Conservation (phyloP, 129 eudicot species). For the Glebionis coronaria region DNA sequence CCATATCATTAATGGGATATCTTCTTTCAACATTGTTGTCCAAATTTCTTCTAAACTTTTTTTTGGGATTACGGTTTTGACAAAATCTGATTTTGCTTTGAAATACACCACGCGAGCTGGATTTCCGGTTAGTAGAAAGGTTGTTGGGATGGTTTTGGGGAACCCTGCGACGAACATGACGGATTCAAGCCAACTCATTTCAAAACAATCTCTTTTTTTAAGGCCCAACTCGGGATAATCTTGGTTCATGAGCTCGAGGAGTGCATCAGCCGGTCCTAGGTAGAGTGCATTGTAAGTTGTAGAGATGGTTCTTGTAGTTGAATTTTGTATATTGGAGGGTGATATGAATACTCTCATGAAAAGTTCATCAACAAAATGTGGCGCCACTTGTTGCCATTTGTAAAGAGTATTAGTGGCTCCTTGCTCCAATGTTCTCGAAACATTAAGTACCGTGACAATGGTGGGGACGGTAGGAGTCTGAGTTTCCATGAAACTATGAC, state of each 20-base stretch:
- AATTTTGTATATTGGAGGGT: too few species aligned
- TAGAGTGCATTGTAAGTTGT: constrained; percentile 37
- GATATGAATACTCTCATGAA: constrained; percentile 2
- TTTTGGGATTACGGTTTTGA: not conserved
- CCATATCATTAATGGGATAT: not conserved
- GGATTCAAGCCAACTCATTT: constrained; percentile 57
- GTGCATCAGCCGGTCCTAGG: constrained; percentile 25
- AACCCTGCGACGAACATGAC: constrained; percentile 22
- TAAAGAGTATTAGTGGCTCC: constrained; percentile 6
- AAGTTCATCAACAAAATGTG: constrained; percentile 41
- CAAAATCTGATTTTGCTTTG: constrained; percentile 35
- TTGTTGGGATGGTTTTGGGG: not conserved
- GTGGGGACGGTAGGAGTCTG: not conserved
- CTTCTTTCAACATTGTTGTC: not conserved
- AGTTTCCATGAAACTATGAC: constrained; percentile 11
- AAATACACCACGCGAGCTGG: constrained; percentile 26
- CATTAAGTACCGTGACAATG: constrained; percentile 37
- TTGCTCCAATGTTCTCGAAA: constrained; percentile 36
- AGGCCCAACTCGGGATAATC: constrained; percentile 15
- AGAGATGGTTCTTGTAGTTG: constrained; percentile 19
- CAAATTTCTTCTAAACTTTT: not conserved
- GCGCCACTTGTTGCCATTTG: too few species aligned
- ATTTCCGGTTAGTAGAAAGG: too few species aligned
- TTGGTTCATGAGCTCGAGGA: constrained; percentile 27
- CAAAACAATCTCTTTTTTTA: constrained; percentile 11